Evolutionary conservation across 306 rosid genomes (phyloP), one percentile per base, ranked within the genome.

Genomic region (Rosa chinensis): DNA sequence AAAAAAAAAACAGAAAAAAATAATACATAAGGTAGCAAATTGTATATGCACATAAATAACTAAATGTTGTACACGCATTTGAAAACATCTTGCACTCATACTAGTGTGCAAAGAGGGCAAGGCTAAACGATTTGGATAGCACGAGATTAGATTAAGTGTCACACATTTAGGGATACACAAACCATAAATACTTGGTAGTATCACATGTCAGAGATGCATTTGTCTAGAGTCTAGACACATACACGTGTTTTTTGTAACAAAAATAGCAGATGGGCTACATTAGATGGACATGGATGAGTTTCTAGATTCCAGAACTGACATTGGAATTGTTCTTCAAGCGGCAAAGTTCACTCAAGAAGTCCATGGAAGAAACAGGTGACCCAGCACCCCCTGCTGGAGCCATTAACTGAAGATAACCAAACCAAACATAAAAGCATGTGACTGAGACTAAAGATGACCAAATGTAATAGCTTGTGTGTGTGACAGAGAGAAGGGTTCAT

Each of bases 271-370:
- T n/a, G 32, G 40, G 9, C 40, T 4, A 59, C 16, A 8, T 71
- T 56, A 42, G 50, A 56, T 40, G 78, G 68, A 75, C 35, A 16
- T 43, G 17, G 18, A 44, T 43, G 17, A 16, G 9, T 75, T 59
- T 72, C 52, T 77, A 89, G 43, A 84, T 67, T 75, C 72, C 74
- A 73, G 81, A 84, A 72, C 77, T 70, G 17, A 87, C 80, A 70
- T 70, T 76, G n/a, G 77, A 64, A 70, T 58, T 56, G 18, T 78
- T 78, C 88, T 84, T 88, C 72, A 75, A 84, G 59, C 86, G 89
- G 49, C 82, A 63, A 84, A 88, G 94, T 88, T 92, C 97, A 77
- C 78, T 86, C 82, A 92, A 82, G 87, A 92, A 88, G 85, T 92
- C 92, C 82, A 83, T 59, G 81, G 78, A 85, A 58, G 88, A 75